Percentiles rank a stretch among this genome's conserved stretches.
Evolutionary conservation across 768 basidiomycete genomes (phyloP).

Genomic region (Inosperma sp.): DNA sequence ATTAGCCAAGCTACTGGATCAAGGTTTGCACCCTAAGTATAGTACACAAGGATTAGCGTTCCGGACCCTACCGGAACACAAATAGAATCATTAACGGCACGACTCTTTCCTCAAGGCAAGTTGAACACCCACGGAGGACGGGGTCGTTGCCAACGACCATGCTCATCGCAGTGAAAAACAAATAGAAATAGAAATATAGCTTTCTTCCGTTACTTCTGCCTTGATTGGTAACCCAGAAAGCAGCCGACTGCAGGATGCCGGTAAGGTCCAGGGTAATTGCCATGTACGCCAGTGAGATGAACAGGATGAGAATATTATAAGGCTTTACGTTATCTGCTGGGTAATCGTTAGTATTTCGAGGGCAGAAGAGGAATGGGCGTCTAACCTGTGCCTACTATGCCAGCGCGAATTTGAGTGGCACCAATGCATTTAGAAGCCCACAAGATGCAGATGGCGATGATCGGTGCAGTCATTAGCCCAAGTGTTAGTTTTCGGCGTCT

Average conservation of each 20-base stretch:
- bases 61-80: constrained; percentile 50
- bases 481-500: constrained; percentile 34
- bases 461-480: constrained; percentile 51
- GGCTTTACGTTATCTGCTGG: constrained; percentile 67
- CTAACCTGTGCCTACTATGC: constrained; percentile 55
- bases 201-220: constrained; percentile 69
- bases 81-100: not conserved
- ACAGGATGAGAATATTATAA: constrained; percentile 89
- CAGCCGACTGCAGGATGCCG: constrained; percentile 80
- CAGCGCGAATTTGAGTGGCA: constrained; percentile 54
- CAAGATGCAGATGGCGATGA: constrained; percentile 48
- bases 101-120: not conserved
- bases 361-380: not conserved
- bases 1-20: constrained; percentile 65
- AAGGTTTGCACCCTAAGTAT: constrained; percentile 62
- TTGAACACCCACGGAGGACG: constrained; percentile 48
- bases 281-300: constrained; percentile 90
- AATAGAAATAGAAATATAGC: constrained; percentile 77
- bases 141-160: constrained; percentile 91
- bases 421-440: constrained; percentile 57
- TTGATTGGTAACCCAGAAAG: constrained; percentile 82
- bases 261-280: constrained; percentile 88
- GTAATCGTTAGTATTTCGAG: not conserved
- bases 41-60: constrained; percentile 86
- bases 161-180: constrained; percentile 74